These are phyloP conservation scores for Rheum nobile DNA, from an alignment of 148 eudicot genomes.

Conservation along the genomic window DNA sequence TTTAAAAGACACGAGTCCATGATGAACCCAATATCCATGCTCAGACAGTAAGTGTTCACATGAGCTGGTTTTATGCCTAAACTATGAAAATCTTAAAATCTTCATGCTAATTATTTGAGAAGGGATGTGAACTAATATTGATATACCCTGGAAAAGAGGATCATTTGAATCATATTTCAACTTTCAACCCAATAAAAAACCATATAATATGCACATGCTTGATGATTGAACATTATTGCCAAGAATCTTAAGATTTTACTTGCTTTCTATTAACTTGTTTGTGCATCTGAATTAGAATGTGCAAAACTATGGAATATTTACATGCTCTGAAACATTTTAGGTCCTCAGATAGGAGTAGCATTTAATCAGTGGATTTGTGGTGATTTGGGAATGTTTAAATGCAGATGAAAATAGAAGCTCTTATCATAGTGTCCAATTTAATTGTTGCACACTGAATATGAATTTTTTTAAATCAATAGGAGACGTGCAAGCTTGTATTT, in stretches of 20 bases:
- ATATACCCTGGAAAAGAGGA: constrained; percentile 13
- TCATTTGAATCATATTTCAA: too few species aligned
- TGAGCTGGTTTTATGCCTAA: constrained; percentile 24
- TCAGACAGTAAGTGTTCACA: constrained; percentile 24
- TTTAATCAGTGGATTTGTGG: not conserved
- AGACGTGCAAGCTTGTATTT: not conserved
- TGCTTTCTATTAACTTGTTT: too few species aligned
- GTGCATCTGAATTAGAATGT: too few species aligned
- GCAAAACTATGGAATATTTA: not conserved
- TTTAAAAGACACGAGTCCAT: constrained; percentile 19
- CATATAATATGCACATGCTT: constrained; percentile 18
- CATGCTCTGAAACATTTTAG: too few species aligned
- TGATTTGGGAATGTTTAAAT: not conserved
- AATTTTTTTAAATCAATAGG: too few species aligned
- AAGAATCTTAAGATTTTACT: too few species aligned
- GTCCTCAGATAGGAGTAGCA: too few species aligned
- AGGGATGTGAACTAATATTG: not conserved
- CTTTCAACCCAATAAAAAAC: constrained; percentile 12
- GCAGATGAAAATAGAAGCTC: not conserved
- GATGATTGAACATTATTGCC: too few species aligned
- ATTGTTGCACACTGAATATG: not conserved
- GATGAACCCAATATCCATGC: too few species aligned
- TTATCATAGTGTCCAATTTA: not conserved
- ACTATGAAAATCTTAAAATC: constrained; percentile 24
- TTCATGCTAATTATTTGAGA: too few species aligned